Percentiles rank a stretch among this genome's conserved stretches.
Evolutionary conservation across 139 green algal species (phyloP).

Genomic region (Coelastrella sp.): DNA sequence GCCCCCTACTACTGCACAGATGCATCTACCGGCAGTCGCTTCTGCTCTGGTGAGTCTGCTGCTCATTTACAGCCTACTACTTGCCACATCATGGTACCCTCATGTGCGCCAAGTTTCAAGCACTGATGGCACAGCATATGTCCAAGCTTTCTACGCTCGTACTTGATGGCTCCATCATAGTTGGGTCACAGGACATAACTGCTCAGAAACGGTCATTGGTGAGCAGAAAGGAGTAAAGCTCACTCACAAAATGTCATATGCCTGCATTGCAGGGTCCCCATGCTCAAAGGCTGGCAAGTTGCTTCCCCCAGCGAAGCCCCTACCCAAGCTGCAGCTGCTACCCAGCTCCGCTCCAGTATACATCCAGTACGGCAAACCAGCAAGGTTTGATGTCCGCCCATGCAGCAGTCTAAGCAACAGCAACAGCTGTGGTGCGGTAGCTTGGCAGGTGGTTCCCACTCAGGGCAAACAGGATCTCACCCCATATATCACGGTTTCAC

Average conservation of each 20-base stretch:
- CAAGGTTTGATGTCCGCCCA: not conserved
- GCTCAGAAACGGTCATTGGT: no score
- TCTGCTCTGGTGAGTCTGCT: slow-evolving; percentile 29
- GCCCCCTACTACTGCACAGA: slow-evolving; percentile 42
- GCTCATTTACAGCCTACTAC: not conserved
- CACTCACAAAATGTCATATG: not conserved
- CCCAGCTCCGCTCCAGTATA: not conserved
- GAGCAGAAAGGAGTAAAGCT: no score
- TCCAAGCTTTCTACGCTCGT: not conserved
- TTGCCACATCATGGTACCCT: not conserved
- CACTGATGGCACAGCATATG: no score
- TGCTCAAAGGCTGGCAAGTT: not conserved
- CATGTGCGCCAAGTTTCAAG: not conserved
- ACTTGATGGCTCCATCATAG: not conserved
- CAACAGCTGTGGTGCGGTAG: slow-evolving; percentile 34
- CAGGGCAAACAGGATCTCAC: slow-evolving; percentile 14
- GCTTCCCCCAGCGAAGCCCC: not conserved
- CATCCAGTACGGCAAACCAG: slow-evolving; percentile 39
- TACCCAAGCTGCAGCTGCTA: not conserved
- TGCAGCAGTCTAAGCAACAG: not conserved
- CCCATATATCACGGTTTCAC: slow-evolving; percentile 8
- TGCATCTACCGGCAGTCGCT: not conserved
- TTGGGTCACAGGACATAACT: no score
- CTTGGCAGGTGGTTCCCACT: slow-evolving; percentile 10
- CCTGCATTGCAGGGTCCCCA: slow-evolving; percentile 15